Evolutionary conservation across 2,329 filamentous ascomycete species (phyloP), one percentile per base, ranked within the genome.

Genomic region (Fusarium graminum): DNA sequence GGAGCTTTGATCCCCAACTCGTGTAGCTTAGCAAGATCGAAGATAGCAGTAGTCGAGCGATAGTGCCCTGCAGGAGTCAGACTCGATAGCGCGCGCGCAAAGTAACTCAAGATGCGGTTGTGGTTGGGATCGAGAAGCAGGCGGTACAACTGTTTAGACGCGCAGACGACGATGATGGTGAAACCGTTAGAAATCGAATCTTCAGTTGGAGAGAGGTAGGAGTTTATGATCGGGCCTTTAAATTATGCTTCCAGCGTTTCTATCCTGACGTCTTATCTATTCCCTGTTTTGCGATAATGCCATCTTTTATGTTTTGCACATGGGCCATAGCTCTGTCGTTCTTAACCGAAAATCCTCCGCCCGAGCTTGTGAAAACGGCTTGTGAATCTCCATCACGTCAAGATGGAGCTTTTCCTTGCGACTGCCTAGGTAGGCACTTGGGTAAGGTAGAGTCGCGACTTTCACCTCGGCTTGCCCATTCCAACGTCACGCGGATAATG

Each of bases 361-460:
- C 42, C 36, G 42, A 50, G 63, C 64, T 67, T 55, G 64, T 67
- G 64, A 67, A 67, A 65, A 67, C 22, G 64, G 63, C 64, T 67
- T 67, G 64, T 67, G 64, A 67, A 61, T 41, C 59, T 53, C 59
- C 44, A 56, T 58, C 51, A 49, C 52, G 42, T 60, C 61, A 49
- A 64, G 19, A 55, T 47, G 29, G 45, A 65, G 53, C 49, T 65
- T 36, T 49, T 43, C 61, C 17, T 40, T 54, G 28, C 40, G 36
- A 38, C 50, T 47, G 22, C 59, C 54, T 45, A 26, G 22, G 22
- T 45, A 26, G 22, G 22, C 22, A 22, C 51, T 63, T 59, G 53
- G 59, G 61, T 64, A 6, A 54, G 34, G 30, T 7, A 34, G 30
- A 36, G 40, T 40, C 32, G 28, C 11, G 16, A 40, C 38, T 51